A percentile compares a stretch with the other conserved stretches of the same genome.
These are phyloP conservation scores for Psilocybe sp. DNA, from an alignment of 768 basidiomycete genomes.

Conservation along the genomic window DNA sequence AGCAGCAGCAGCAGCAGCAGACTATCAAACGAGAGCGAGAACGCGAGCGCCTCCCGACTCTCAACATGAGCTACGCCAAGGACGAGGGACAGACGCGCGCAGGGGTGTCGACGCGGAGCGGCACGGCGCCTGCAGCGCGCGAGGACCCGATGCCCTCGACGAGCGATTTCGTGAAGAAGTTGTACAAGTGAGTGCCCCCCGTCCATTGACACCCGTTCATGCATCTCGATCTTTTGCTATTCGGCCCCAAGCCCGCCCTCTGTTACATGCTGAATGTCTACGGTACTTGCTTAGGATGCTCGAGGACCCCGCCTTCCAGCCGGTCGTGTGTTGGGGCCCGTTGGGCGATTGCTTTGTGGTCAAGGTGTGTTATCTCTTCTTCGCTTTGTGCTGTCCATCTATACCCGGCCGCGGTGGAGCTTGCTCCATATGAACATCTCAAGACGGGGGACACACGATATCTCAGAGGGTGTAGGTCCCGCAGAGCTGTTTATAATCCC, in stretches of 20 bases:
- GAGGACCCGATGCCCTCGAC: conserved; percentile 83
- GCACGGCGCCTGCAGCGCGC: conserved; percentile 2
- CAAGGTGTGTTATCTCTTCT: conserved; percentile 42
- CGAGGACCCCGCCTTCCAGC: conserved; percentile 69
- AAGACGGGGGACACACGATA: too few species aligned
- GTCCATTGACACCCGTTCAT: neutral
- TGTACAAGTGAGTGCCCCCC: conserved; percentile 68
- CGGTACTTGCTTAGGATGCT: conserved; percentile 63
- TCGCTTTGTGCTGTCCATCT: neutral
- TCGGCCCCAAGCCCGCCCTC: neutral
- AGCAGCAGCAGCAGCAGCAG: conserved; percentile 21
- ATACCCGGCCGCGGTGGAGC: neutral
- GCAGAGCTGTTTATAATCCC: too few species aligned
- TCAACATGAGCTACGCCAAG: conserved; percentile 12
- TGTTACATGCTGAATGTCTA: neutral
- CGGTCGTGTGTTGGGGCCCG: conserved; percentile 81
- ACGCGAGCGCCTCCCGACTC: neutral
- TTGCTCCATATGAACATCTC: too few species aligned
- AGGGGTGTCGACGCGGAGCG: neutral
- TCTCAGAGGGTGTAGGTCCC: too few species aligned
- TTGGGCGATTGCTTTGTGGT: conserved; percentile 89
- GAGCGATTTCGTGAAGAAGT: conserved; percentile 91
- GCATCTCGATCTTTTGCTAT: neutral
- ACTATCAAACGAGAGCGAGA: conserved; percentile 22
- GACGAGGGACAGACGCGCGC: conserved; percentile 4